Conservation (phyloP, 805 yeast genomes). For the Lachancea fermentati region DNA sequence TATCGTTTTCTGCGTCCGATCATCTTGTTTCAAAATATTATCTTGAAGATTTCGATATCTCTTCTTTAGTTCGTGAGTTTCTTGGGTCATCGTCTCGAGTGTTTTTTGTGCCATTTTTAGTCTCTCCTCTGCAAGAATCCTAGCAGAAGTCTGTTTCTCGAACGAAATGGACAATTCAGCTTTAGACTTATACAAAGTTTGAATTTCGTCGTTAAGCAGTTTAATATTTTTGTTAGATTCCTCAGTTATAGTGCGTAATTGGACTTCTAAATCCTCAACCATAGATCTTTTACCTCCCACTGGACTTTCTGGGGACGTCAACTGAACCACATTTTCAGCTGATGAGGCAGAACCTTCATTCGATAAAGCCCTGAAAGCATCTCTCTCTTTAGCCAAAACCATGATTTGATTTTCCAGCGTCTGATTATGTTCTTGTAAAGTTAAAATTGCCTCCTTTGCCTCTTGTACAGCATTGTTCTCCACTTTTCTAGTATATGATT, state of each 20-base stretch:
- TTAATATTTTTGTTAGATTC: slow-evolving; percentile 42
- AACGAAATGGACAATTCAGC: slow-evolving; percentile 44
- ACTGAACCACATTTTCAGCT: background rate
- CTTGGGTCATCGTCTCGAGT: slow-evolving; percentile 38
- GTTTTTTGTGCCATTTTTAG: slow-evolving; percentile 37
- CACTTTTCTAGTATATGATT: slow-evolving; percentile 7
- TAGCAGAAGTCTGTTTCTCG: slow-evolving; percentile 51
- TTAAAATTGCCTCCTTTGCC: slow-evolving; percentile 63
- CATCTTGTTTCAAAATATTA: slow-evolving; percentile 42
- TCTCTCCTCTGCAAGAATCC: slow-evolving; percentile 49
- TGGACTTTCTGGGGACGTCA: slow-evolving; percentile 18
- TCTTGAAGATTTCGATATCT: slow-evolving; percentile 39
- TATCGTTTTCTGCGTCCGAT: slow-evolving; percentile 40
- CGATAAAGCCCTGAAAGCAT: slow-evolving; percentile 43
- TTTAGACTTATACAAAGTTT: slow-evolving; percentile 36
- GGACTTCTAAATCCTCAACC: slow-evolving; percentile 27
- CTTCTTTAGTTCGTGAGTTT: slow-evolving; percentile 40
- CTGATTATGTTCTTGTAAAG: slow-evolving; percentile 54
- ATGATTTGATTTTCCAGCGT: slow-evolving; percentile 46
- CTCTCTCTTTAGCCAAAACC: slow-evolving; percentile 60
- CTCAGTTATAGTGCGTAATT: slow-evolving; percentile 16
- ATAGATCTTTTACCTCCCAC: too few species aligned
- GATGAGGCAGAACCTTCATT: background rate
- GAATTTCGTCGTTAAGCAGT: slow-evolving; percentile 45
- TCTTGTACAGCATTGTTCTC: slow-evolving; percentile 50